Evolutionary conservation across 1,284 basidiomycete genomes (phyloP).

Genomic region (Melampsora americana): DNA sequence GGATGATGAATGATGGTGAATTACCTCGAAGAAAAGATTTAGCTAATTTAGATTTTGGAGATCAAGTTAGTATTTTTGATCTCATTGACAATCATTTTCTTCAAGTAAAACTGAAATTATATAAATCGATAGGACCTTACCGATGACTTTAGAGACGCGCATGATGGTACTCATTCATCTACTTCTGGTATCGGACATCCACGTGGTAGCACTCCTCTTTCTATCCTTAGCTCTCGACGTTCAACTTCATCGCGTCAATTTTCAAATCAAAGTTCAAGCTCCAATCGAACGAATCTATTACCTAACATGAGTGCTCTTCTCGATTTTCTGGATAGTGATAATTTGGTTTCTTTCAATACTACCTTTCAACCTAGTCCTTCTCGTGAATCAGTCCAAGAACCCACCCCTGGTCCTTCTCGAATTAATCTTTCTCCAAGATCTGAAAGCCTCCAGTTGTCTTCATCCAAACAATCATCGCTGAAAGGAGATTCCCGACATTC

Average conservation of each 20-base stretch:
- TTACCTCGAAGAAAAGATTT: not conserved
- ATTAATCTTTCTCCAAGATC: conserved; percentile 4
- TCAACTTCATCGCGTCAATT: conserved; percentile 29
- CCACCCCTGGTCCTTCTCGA: conserved; percentile 4
- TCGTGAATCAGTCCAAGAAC: conserved; percentile 10
- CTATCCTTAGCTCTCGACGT: conserved; percentile 32
- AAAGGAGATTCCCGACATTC: not conserved
- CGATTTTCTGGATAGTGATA: conserved; percentile 33
- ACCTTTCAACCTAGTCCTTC: conserved; percentile 26
- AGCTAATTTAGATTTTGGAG: conserved; percentile 31
- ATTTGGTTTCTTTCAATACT: conserved; percentile 14
- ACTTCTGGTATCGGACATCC: conserved; percentile 39
- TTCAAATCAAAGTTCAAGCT: conserved; percentile 23
- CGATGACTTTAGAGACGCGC: conserved; percentile 30
- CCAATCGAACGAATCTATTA: conserved; percentile 2
- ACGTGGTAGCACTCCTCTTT: conserved; percentile 41
- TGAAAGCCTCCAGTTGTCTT: not conserved
- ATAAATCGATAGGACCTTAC: conserved; percentile 36
- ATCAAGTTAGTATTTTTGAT: conserved; percentile 12
- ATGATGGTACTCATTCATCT: conserved; percentile 27
- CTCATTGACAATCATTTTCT: too few relatives aligned
- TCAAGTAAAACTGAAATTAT: not conserved
- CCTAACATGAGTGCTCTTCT: conserved; percentile 37
- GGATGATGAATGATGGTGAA: not conserved
- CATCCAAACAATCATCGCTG: not conserved